Evolutionary conservation across 139 green algal species (phyloP).

Genomic region (Pseudopediastrum boryanum): DNA sequence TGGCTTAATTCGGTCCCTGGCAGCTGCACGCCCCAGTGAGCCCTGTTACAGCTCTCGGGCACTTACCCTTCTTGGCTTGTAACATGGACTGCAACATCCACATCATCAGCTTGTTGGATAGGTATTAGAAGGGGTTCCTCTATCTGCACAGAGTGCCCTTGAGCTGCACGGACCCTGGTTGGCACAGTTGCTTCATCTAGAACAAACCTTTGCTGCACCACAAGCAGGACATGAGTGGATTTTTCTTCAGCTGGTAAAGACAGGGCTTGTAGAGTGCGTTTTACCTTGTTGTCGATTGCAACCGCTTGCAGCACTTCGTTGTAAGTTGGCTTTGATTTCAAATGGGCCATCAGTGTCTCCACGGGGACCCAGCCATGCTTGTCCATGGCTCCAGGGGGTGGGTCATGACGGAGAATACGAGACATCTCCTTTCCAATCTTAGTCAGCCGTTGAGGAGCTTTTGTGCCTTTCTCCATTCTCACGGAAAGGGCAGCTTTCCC

Average conservation of each 20-base stretch:
- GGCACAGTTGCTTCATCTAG: constrained; percentile 46
- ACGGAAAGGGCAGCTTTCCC: too few relatives aligned
- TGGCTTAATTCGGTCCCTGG: too few relatives aligned
- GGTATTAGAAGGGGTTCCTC: constrained; percentile 50
- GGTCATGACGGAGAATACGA: constrained; percentile 49
- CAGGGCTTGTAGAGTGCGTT: too few relatives aligned
- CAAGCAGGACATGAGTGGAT: not conserved
- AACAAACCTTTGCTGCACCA: constrained; percentile 61
- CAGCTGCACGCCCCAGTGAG: not conserved
- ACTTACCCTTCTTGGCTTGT: constrained; percentile 51
- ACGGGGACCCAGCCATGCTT: constrained; percentile 46
- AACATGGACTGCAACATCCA: constrained; percentile 55
- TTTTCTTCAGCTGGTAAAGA: not conserved
- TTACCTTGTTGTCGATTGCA: constrained; percentile 42
- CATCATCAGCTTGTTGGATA: constrained; percentile 34
- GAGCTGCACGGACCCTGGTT: constrained; percentile 57
- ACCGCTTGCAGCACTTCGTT: constrained; percentile 39
- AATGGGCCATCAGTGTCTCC: constrained; percentile 38
- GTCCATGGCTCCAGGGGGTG: constrained; percentile 52
- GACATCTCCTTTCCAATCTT: constrained; percentile 54
- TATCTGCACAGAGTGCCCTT: constrained; percentile 63
- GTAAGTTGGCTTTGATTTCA: constrained; percentile 33
- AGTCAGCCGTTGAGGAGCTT: not conserved
- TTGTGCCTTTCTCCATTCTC: not conserved
- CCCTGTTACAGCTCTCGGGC: not conserved